Percentiles rank a stretch among this genome's conserved stretches.
phyloP scores from a whole-genome alignment of 23 red algal species.

The Gracilariopsis chorda region DNA sequence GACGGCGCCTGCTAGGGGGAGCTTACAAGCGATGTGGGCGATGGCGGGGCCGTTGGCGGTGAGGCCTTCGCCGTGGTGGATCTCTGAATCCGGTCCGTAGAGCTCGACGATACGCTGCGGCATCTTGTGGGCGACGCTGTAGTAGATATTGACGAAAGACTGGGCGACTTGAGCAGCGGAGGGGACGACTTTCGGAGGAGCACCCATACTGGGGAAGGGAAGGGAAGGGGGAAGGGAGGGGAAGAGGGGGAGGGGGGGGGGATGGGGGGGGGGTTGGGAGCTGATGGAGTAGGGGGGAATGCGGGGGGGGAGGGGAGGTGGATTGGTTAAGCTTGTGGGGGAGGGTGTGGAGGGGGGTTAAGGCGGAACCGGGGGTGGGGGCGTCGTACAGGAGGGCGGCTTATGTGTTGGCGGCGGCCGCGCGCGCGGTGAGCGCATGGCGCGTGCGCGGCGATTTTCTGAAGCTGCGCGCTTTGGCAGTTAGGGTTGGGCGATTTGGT shows the following conservation, averaged over 20 bases:
- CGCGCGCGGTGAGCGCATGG: background rate
- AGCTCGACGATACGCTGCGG: slow-evolving; percentile 39
- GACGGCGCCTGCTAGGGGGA: slow-evolving; percentile 11
- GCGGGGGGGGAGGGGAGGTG: background rate
- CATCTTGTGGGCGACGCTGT: slow-evolving; percentile 20
- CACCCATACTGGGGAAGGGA: background rate
- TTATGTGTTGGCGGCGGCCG: background rate
- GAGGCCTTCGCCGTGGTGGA: slow-evolving; percentile 35
- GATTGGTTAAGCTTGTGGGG: background rate
- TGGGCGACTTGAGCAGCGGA: slow-evolving; percentile 29
- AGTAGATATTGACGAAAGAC: slow-evolving; percentile 41
- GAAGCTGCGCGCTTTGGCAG: background rate
- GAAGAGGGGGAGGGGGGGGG: background rate
- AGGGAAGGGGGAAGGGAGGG: background rate
- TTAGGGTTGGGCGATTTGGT: background rate
- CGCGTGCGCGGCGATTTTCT: background rate
- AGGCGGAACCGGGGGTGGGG: slow-evolving; percentile 14
- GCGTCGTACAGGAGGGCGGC: background rate
- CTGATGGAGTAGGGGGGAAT: background rate
- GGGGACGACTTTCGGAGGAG: slow-evolving; percentile 9
- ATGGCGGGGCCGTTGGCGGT: slow-evolving; percentile 18
- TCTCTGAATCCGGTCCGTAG: slow-evolving; percentile 47
- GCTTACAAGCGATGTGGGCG: background rate
- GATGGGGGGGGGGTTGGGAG: background rate
- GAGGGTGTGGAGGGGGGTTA: background rate